Percentiles rank a stretch among this genome's conserved stretches.
Evolutionary conservation across 345 rosid species (phyloP).

Genomic region (Moricandia moricandioides): DNA sequence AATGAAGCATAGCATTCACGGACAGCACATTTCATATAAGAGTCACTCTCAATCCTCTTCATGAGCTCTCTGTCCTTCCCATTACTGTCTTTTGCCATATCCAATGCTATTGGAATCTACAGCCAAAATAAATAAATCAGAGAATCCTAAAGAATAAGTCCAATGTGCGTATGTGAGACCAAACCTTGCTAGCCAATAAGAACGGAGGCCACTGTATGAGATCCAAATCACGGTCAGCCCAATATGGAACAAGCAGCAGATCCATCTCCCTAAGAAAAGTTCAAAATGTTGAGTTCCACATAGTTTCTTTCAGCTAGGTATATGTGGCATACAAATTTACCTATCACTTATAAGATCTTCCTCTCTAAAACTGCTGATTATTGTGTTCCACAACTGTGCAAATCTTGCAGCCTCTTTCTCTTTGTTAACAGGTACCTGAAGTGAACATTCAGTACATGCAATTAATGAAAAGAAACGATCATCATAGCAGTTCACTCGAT

Average conservation of each 20-base stretch:
- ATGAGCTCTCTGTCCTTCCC: slow-evolving; percentile 87
- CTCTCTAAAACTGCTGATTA: slow-evolving; percentile 91
- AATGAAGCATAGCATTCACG: slow-evolving; percentile 94
- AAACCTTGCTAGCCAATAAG: slow-evolving; percentile 96
- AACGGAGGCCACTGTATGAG: slow-evolving; percentile 98
- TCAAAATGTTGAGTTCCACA: background rate
- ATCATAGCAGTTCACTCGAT: background rate
- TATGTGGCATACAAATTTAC: slow-evolving; percentile 42
- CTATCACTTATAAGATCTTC: slow-evolving; percentile 88
- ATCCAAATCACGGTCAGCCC: slow-evolving; percentile 93
- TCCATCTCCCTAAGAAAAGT: slow-evolving; percentile 81
- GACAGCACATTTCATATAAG: slow-evolving; percentile 91
- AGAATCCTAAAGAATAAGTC: slow-evolving; percentile 1
- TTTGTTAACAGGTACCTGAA: slow-evolving; percentile 58
- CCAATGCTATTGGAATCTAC: slow-evolving; percentile 95
- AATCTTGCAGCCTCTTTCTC: slow-evolving; percentile 87
- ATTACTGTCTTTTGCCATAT: slow-evolving; percentile 98
- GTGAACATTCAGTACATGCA: slow-evolving; percentile 8
- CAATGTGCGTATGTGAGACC: slow-evolving; percentile 9
- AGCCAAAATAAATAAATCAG: slow-evolving; percentile 15
- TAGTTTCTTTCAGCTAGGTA: slow-evolving; percentile 7
- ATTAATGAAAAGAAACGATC: slow-evolving; percentile 10
- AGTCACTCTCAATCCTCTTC: slow-evolving; percentile 71
- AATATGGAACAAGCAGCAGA: slow-evolving; percentile 96
- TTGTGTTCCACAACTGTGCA: slow-evolving; percentile 98